These are phyloP conservation scores for Calonectria naviculata DNA, from an alignment of 2,329 filamentous ascomycete genomes.

Conservation along the genomic window DNA sequence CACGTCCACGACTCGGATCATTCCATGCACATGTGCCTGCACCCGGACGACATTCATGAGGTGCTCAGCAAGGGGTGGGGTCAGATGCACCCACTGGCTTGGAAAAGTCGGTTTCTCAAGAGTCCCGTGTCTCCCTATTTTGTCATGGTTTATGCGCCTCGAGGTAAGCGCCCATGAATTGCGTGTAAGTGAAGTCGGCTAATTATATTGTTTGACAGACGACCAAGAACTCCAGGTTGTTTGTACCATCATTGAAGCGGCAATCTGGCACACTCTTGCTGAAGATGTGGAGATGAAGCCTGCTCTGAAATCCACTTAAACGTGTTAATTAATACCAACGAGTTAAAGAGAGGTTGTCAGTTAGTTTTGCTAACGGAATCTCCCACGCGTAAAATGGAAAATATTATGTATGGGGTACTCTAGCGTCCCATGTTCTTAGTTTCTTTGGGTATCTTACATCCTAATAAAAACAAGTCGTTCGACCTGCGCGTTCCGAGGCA, in stretches of 20 bases:
- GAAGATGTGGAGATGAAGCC: conserved; percentile 54
- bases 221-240: conserved; percentile 75
- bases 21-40: conserved; percentile 82
- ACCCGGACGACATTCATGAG: conserved; percentile 79
- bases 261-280: conserved; percentile 73
- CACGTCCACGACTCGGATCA: conserved; percentile 84
- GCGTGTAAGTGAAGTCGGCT: neutral
- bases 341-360: neutral
- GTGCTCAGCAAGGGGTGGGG: conserved; percentile 84
- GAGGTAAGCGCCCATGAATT: conserved; percentile 52
- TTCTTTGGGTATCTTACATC: conserved; percentile 42
- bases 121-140: conserved; percentile 81
- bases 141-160: conserved; percentile 84
- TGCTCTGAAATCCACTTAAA: conserved; percentile 23
- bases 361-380: neutral
- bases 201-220: conserved; percentile 48
- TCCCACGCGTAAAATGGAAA: neutral
- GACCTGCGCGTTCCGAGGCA: conserved; percentile 8
- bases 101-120: conserved; percentile 69
- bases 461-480: conserved; percentile 22
- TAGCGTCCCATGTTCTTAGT: conserved; percentile 19
- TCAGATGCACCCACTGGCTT: conserved; percentile 75
- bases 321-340: neutral
- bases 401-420: conserved; percentile 4
- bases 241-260: conserved; percentile 77